Percentiles rank a stretch among this genome's conserved stretches.
phyloP scores from a whole-genome alignment of 2,329 filamentous ascomycete species.

The Alternaria tenuissima region DNA sequence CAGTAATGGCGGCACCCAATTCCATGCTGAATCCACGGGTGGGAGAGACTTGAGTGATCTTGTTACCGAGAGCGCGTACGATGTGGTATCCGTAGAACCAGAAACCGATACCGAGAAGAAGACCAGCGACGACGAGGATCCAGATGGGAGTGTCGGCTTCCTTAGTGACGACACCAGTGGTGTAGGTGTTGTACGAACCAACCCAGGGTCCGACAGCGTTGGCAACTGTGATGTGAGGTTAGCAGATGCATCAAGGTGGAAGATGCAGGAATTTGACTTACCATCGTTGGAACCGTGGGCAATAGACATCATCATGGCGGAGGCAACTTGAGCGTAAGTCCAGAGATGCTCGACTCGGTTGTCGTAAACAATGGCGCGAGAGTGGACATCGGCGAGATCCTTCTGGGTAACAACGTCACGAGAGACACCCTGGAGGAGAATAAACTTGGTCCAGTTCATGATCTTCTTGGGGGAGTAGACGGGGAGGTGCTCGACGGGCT shows the following conservation, averaged over 20 bases:
- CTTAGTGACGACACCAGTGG: slow-evolving; percentile 55
- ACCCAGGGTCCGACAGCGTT: slow-evolving; percentile 66
- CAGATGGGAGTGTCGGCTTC: slow-evolving; percentile 65
- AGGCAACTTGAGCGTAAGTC: slow-evolving; percentile 53
- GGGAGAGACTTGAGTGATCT: slow-evolving; percentile 68
- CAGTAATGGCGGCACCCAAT: slow-evolving; percentile 63
- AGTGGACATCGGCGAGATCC: slow-evolving; percentile 50
- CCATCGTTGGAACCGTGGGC: slow-evolving; percentile 73
- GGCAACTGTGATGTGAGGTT: slow-evolving; percentile 52
- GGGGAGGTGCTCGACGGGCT: slow-evolving; percentile 47
- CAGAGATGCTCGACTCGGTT: slow-evolving; percentile 59
- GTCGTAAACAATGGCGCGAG: slow-evolving; percentile 55
- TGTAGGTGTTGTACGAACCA: slow-evolving; percentile 69
- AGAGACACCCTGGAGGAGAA: slow-evolving; percentile 56
- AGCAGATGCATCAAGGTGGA: neutral
- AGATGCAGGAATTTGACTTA: neutral
- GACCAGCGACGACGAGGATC: slow-evolving; percentile 66
- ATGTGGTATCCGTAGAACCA: slow-evolving; percentile 71
- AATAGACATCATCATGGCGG: slow-evolving; percentile 76
- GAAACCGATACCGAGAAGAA: slow-evolving; percentile 63
- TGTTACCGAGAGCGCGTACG: slow-evolving; percentile 68
- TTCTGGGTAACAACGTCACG: slow-evolving; percentile 50
- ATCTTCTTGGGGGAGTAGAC: slow-evolving; percentile 39
- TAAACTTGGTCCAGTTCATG: slow-evolving; percentile 54
- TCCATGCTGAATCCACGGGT: slow-evolving; percentile 57